These are phyloP conservation scores for Rhodotorula paludigena DNA, from an alignment of 768 basidiomycete genomes.

Conservation along the genomic window DNA sequence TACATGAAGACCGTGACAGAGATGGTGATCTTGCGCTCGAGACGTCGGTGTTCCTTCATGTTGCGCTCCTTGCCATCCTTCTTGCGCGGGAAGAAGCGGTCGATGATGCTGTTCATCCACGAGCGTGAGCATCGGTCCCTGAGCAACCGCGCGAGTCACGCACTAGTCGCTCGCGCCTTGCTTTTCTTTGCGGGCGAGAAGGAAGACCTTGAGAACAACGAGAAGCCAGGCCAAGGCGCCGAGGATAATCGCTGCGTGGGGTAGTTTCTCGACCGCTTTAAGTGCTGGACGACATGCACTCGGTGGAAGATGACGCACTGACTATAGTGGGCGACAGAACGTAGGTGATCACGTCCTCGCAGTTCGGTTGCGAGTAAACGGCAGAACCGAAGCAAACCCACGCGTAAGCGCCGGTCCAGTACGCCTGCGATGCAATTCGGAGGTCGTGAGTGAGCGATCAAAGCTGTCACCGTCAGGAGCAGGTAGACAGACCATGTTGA, in stretches of 20 bases:
- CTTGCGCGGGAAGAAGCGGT: neutral
- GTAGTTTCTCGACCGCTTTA: neutral
- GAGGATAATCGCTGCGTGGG: constrained; percentile 2
- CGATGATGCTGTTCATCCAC: neutral
- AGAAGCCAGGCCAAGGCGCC: constrained; percentile 14
- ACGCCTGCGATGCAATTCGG: neutral
- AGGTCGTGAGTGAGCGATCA: neutral
- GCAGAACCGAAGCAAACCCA: neutral
- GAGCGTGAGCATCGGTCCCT: neutral
- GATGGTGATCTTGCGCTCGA: constrained; percentile 13
- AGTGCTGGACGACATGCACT: too few species aligned
- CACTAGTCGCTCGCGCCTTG: constrained; percentile 10
- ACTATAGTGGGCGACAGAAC: neutral
- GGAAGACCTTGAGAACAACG: constrained; percentile 2
- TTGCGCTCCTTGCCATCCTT: neutral
- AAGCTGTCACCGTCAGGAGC: neutral
- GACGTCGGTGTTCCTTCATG: constrained; percentile 6
- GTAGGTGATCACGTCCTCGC: neutral
- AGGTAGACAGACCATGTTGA: neutral
- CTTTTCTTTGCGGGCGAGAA: constrained; percentile 1
- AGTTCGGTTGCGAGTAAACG: constrained; percentile 8
- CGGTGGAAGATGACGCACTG: neutral
- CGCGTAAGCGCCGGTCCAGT: neutral
- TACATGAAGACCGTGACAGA: neutral
- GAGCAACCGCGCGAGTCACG: neutral